Conservation (phyloP, 768 basidiomycete species). For the Glaciozyma antarctica region DNA sequence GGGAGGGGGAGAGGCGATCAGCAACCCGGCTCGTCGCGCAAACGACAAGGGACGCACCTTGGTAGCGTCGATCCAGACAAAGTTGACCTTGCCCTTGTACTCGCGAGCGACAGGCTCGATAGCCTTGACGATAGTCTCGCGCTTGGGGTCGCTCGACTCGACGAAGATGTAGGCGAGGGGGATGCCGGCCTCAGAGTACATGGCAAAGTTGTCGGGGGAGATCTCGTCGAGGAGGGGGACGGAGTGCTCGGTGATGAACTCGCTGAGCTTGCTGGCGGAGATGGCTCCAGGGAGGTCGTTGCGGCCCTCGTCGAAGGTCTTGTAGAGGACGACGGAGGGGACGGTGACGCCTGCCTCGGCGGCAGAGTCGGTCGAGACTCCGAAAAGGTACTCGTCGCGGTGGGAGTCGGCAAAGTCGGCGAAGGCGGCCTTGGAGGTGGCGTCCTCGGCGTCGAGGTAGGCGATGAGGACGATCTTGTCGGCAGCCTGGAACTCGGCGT, state of each 20-base stretch:
- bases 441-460: slow-evolving; percentile 66
- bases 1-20: neutral
- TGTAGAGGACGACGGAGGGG: slow-evolving; percentile 85
- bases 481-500: slow-evolving; percentile 71
- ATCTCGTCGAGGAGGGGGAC: slow-evolving; percentile 87
- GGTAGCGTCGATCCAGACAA: slow-evolving; percentile 94
- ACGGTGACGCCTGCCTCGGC: slow-evolving; percentile 59
- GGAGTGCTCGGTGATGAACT: slow-evolving; percentile 53
- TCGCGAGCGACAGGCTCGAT: slow-evolving; percentile 68
- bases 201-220: slow-evolving; percentile 80
- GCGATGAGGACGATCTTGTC: slow-evolving; percentile 88
- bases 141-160: slow-evolving; percentile 59
- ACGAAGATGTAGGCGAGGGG: slow-evolving; percentile 93
- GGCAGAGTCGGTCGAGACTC: slow-evolving; percentile 63
- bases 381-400: slow-evolving; percentile 91
- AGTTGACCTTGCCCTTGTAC: slow-evolving; percentile 81
- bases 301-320: slow-evolving; percentile 75
- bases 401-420: slow-evolving; percentile 69
- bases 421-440: slow-evolving; percentile 46
- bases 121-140: slow-evolving; percentile 55
- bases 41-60: slow-evolving; percentile 41
- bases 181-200: slow-evolving; percentile 69
- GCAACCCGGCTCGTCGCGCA: neutral
- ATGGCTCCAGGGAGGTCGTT: slow-evolving; percentile 36
- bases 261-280: slow-evolving; percentile 28